phyloP scores from a whole-genome alignment of 805 yeast genomes.

The Diddensiella caesifluorescens region DNA sequence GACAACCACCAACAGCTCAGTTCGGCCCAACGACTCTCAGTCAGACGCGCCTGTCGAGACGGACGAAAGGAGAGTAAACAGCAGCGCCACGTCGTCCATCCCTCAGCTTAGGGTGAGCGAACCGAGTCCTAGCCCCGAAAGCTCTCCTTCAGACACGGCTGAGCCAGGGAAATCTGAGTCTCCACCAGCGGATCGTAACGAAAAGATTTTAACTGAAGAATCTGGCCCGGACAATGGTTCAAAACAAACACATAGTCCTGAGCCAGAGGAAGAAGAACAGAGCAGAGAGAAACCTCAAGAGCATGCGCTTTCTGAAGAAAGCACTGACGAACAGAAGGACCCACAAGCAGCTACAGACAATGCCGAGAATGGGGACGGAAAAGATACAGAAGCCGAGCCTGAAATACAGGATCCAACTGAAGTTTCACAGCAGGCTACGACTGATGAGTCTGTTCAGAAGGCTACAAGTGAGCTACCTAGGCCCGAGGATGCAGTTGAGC shows the following conservation, averaged over 20 bases:
- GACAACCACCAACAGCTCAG: slow-evolving; percentile 15
- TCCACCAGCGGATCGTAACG: too few species aligned
- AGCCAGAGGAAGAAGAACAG: background rate
- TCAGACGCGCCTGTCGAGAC: background rate
- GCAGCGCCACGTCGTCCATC: background rate
- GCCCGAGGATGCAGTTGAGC: too few species aligned
- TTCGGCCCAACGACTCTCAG: background rate
- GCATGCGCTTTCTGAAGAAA: background rate
- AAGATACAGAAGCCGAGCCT: too few species aligned
- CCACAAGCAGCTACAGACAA: background rate
- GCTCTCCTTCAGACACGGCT: too few species aligned
- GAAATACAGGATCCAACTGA: too few species aligned
- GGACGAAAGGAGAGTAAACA: slow-evolving; percentile 1
- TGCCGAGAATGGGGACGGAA: too few species aligned
- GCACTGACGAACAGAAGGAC: background rate
- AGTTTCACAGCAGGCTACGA: too few species aligned
- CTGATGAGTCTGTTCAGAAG: too few species aligned
- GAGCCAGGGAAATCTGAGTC: too few species aligned
- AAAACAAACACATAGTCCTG: too few species aligned
- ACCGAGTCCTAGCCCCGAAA: background rate
- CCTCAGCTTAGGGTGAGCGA: background rate
- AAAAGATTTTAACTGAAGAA: background rate
- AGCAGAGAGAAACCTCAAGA: background rate
- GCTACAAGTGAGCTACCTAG: too few species aligned
- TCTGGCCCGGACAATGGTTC: background rate